phyloP scores from a whole-genome alignment of 345 rosid genomes.

The Citrus hindsii region DNA sequence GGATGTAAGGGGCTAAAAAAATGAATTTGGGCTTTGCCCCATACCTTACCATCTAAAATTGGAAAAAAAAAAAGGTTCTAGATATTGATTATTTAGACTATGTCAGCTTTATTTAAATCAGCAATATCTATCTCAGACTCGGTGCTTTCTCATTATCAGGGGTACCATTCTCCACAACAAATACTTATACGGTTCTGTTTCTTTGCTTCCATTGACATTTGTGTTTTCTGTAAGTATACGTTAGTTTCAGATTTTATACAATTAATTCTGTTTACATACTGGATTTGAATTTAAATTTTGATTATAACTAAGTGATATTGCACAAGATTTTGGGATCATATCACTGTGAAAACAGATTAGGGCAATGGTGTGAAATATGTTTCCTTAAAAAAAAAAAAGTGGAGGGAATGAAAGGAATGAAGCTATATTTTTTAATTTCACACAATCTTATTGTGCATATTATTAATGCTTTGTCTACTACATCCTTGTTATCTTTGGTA shows the following conservation, averaged over 20 bases:
- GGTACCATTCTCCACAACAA: slow-evolving; percentile 78
- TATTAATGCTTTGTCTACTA: not conserved
- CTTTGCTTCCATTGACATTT: slow-evolving; percentile 79
- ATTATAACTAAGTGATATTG: not conserved
- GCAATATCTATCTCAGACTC: slow-evolving; percentile 1
- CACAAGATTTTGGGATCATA: not conserved
- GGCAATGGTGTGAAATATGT: not conserved
- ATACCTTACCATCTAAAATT: no score
- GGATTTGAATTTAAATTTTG: not conserved
- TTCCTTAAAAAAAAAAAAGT: no score
- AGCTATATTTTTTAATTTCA: not conserved
- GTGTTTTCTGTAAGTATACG: slow-evolving; percentile 60
- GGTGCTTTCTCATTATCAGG: slow-evolving; percentile 39
- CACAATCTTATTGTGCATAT: not conserved
- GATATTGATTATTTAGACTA: not conserved
- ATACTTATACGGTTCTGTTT: slow-evolving; percentile 71
- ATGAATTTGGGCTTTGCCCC: no score
- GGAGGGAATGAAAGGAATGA: no score
- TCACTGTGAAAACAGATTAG: not conserved
- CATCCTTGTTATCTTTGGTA: slow-evolving; percentile 3
- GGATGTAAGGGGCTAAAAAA: no score
- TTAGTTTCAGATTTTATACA: slow-evolving; percentile 9
- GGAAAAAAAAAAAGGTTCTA: no score
- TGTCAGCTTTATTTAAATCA: not conserved
- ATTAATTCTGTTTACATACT: not conserved